These are phyloP conservation scores for Magnolia kwangsiensis DNA, from an alignment of 164 flowering plant species.

Conservation along the genomic window DNA sequence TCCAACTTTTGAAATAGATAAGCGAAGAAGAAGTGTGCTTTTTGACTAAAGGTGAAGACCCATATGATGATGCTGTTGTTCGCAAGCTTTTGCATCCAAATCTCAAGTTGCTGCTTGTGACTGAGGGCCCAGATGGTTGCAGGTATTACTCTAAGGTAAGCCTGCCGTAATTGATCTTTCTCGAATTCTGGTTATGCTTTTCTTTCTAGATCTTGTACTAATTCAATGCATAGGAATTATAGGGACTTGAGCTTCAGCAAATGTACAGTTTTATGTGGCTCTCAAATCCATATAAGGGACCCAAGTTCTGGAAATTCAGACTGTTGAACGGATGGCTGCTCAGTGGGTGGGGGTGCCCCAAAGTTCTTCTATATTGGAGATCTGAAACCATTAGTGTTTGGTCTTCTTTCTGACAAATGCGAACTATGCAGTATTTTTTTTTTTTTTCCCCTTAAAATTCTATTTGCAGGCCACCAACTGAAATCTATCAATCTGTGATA, in stretches of 20 bases:
- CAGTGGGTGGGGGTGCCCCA: too few relatives aligned
- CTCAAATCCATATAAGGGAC: background rate
- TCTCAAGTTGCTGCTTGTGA: slow-evolving; percentile 85
- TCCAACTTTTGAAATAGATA: slow-evolving; percentile 38
- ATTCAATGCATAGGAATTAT: background rate
- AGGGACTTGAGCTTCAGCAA: background rate
- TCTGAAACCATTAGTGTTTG: too few relatives aligned
- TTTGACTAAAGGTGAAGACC: slow-evolving; percentile 85
- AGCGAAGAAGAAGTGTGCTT: slow-evolving; percentile 87
- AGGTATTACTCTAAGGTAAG: slow-evolving; percentile 92
- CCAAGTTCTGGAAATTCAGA: background rate
- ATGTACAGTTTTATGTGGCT: background rate
- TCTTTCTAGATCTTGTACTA: background rate
- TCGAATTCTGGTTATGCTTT: background rate
- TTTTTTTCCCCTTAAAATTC: too few relatives aligned
- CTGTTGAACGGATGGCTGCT: background rate
- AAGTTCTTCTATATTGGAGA: too few relatives aligned
- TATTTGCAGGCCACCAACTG: too few relatives aligned
- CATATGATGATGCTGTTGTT: slow-evolving; percentile 81
- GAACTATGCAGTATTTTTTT: too few relatives aligned
- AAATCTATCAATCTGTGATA: too few relatives aligned
- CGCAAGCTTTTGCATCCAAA: slow-evolving; percentile 79
- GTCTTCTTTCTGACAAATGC: too few relatives aligned
- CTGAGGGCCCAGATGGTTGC: slow-evolving; percentile 93
- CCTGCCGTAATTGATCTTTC: background rate